Evolutionary conservation across 257 asterid species (phyloP), one percentile per base, ranked within the genome.

Genomic region (Forsythia suspensa): DNA sequence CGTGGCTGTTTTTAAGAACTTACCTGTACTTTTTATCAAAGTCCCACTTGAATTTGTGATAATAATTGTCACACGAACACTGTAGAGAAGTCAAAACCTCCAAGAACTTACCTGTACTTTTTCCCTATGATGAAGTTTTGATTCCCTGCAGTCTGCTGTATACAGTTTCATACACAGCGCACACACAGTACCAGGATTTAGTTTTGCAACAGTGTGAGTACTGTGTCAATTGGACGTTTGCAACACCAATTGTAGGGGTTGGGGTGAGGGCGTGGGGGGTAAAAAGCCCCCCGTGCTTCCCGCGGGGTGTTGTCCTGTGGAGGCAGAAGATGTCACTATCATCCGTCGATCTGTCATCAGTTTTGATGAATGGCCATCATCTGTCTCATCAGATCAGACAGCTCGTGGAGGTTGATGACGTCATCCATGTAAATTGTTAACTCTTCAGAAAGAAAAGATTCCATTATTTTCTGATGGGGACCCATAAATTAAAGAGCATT

Each of bases 281-380:
- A 40, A 5, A 84, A 66, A 78, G 84, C 91, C 74, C 74, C 97
- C 97, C 97, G 97, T 90, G 85, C 82, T 71, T 20, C 86, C 83
- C 94, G 97, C 93, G 94, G 97, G 96, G 67, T 80, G 83, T 77
- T 82, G 85, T 76, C 69, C 15, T 48, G 52, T 13, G n/a, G 57
- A 3, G 57, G n/a, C 57, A 13, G 68, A 13, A 77, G 20, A 79
- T 24, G 87, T 85, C 81, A 3, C 38, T 86, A 11, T 84, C 88
- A 76, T 77, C 84, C 85, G 85, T 86, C 86, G 86, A 84, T 86
- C 88, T 66, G 61, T 86, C 90, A 63, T 37, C 24, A 70, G 82
- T 79, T 80, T 82, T 74, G 59, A 70, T 0, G 24, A 59, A 59
- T 59, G 51, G 12, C 48, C 82, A 43, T 75, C 85, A 77, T 40